Evolutionary conservation across 768 basidiomycete species (phyloP).

Genomic region (Xerocomus brunneocitrinus): DNA sequence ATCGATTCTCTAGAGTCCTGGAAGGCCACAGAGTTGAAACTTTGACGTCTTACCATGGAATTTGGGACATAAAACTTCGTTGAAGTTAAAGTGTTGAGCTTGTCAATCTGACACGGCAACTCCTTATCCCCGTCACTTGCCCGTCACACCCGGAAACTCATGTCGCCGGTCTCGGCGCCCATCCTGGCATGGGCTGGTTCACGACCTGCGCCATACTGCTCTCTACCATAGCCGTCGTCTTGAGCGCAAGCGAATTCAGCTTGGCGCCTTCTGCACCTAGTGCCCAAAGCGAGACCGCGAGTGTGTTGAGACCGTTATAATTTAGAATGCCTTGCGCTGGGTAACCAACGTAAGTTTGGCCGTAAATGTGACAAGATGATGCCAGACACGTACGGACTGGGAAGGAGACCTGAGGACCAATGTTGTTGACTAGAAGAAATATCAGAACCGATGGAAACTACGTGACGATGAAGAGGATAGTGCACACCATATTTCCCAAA

Average conservation of each 20-base stretch:
- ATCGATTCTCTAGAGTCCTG: no score
- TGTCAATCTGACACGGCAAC: not conserved
- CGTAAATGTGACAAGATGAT: not conserved
- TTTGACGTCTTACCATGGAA: not conserved
- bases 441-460: not conserved
- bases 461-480: no score
- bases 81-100: not conserved
- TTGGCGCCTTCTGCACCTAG: conserved; percentile 37
- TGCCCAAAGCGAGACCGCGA: conserved; percentile 48
- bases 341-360: conserved; percentile 6
- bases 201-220: conserved; percentile 21
- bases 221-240: conserved; percentile 32
- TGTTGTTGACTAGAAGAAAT: conserved; percentile 14
- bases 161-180: conserved; percentile 16
- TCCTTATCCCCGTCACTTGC: no score
- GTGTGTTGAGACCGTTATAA: conserved; percentile 43
- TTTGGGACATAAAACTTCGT: not conserved
- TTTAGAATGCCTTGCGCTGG: conserved; percentile 48
- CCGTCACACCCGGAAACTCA: not conserved
- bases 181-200: conserved; percentile 27
- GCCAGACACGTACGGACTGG: conserved; percentile 20
- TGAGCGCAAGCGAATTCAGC: conserved; percentile 36
- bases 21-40: not conserved
- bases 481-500: conserved; percentile 25
- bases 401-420: conserved; percentile 23